Conservation (phyloP, 768 basidiomycete species). For the Cystofilobasidium macerans region DNA sequence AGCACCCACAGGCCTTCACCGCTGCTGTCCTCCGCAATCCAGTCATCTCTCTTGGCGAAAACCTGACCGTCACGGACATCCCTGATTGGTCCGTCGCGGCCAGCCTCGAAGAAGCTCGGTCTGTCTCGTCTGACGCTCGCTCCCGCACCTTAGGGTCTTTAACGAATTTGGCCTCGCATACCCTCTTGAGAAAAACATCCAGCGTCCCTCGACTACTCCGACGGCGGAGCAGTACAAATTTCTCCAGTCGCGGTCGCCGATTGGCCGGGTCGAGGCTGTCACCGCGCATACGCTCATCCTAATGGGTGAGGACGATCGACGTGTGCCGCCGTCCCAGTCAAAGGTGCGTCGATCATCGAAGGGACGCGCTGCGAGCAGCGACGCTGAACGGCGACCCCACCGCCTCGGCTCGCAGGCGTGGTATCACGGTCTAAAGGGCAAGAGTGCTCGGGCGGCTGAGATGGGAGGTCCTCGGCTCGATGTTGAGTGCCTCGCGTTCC, state of each 20-base stretch:
- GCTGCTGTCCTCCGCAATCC: constrained; percentile 59
- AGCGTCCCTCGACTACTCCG: constrained; percentile 37
- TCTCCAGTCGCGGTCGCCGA: constrained; percentile 50
- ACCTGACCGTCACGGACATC: constrained; percentile 50
- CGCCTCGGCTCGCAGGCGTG: constrained; percentile 51
- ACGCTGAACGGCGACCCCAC: too few species aligned
- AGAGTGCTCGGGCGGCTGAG: neutral
- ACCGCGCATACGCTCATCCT: constrained; percentile 49
- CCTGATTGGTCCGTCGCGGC: constrained; percentile 51
- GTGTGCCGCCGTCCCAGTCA: constrained; percentile 52
- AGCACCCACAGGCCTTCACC: constrained; percentile 51
- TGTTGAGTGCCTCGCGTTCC: constrained; percentile 54
- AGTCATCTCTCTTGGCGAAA: constrained; percentile 53
- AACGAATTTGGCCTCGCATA: constrained; percentile 42
- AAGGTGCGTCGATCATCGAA: too few species aligned
- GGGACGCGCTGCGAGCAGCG: too few species aligned
- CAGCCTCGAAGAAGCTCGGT: neutral
- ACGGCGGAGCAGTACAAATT: constrained; percentile 43
- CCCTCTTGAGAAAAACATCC: constrained; percentile 28
- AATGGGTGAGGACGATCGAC: constrained; percentile 51
- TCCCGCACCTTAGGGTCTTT: constrained; percentile 31
- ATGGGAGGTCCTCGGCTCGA: constrained; percentile 31
- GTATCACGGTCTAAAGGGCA: constrained; percentile 55
- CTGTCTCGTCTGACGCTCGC: neutral
- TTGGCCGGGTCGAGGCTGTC: constrained; percentile 47